Base-by-base conservation (phyloP, 2,329 filamentous ascomycete species). In the Exophiala alcalophila region DNA sequence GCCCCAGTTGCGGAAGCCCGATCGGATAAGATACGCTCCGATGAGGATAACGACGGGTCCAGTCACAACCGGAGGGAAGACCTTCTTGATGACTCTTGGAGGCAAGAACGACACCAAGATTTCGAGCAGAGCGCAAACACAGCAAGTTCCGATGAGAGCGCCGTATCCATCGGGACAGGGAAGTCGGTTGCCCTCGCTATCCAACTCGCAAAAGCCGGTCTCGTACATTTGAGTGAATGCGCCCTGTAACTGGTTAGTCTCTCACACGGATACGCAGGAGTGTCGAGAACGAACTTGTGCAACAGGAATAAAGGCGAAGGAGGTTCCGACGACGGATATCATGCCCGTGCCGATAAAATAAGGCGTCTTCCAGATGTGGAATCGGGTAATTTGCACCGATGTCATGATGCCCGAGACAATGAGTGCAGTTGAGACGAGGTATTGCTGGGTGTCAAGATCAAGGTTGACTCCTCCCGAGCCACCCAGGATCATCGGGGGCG, bases 21-120 rank as follows among this genome's bases (percentile, higher is more conserved):
- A 76, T 33, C 71, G 59, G 49, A 85, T 76, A 11, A 85, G 69
- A 21, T 75, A 76, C 21, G 83, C 74, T 11, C 81, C 81, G 47
- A 86, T 83, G 20, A 85, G 70, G 49, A 81, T 70, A 26, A 85
- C 77, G 0, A 81, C 80, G 2, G 79, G 80, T 2, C 81, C 81
- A 1, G 81, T 85, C 26, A 85, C 80, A 6, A 84, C 66, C 3
- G 81, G 81, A 2, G 81, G 81, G 59, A 85, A 85, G 48, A 84
- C 69, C 48, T 70, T 74, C 55, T 80, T 77, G 18, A 84, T 65
- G 9, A 74, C 62, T 34, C 69, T 70, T 0, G 79, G 76, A 16
- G 79, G 77, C 38, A 79, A 76, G 64, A 85, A 84, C 4, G 77
- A 78, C 61, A 85, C 74, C 3, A 67, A 62, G 26, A 86, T 74